Base-by-base conservation (phyloP, 441 rosid genomes). In the Populus hybrid region DNA sequence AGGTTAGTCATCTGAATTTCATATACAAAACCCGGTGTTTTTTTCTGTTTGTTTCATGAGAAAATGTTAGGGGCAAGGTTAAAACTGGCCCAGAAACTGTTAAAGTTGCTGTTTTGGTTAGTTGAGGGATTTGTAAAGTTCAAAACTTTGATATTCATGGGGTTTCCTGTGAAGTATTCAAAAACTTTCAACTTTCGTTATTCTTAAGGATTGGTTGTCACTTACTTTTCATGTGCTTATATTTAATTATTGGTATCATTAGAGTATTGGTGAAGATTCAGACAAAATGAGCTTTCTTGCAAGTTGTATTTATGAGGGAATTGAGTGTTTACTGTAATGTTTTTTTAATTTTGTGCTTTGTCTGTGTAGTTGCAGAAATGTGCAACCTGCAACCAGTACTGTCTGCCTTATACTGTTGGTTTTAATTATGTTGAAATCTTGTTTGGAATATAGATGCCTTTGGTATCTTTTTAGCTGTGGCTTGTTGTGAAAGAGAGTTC, bases 1-100 rank as follows among this genome's bases (percentile, higher is more conserved):
- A 82, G 88, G 90, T 87, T 77, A 73, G 85, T 63, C 67, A 77
- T 64, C 67, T 75, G 68, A 68, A 40, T 77, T 82, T 77, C 67
- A 2, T 72, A 32, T 46, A 21, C 35, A 3, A 75, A 42, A 26
- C 72, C 85, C 80, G 32, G 64, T 78, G 73, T 70, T 34, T 68
- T 61, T 69, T 57, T 32, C 70, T 75, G 71, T 34, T 36, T 61
- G 20, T 59, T 59, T 70, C 40, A 53, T 53, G 61, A 53, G 61
- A 53, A 53, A 18, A 23, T 71, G 57, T 21, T 11, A 40, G 9
- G 70, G 70, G 30, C 20, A 34, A 66, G 34, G 23, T 42, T 67
- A 21, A 24, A 81, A 72, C 65, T 57, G 35, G 50, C 24, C 36
- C 68, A 1, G 57, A 2, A 53, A 53, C 61, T 53, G 61, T 53